phyloP scores from a whole-genome alignment of 2,329 filamentous ascomycete species.

The Penicillium glabrum region DNA sequence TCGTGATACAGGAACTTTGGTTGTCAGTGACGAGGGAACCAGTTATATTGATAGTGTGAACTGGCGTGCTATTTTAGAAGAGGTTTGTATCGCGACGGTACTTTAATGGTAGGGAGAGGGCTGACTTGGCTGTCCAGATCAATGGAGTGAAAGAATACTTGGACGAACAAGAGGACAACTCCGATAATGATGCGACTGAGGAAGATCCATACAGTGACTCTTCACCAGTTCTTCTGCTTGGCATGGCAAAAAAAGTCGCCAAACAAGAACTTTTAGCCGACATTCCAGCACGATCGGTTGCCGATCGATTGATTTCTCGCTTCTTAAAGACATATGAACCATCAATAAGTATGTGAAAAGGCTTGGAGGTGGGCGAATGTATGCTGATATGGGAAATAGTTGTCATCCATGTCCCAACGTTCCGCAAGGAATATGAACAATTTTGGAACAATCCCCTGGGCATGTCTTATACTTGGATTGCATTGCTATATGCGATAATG shows the following conservation, averaged over 20 bases:
- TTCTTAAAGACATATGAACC: slow-evolving; percentile 36
- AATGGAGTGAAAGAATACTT: slow-evolving; percentile 35
- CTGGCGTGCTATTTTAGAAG: slow-evolving; percentile 38
- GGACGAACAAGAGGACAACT: slow-evolving; percentile 19
- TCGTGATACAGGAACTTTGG: slow-evolving; percentile 29
- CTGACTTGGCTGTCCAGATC: slow-evolving; percentile 25
- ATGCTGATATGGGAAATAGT: slow-evolving; percentile 15
- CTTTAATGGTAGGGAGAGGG: not conserved
- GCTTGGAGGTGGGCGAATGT: not conserved
- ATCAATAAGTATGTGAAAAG: slow-evolving; percentile 23
- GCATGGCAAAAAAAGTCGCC: slow-evolving; percentile 21
- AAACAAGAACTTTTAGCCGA: slow-evolving; percentile 35
- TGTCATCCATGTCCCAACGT: slow-evolving; percentile 31
- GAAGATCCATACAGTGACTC: slow-evolving; percentile 17
- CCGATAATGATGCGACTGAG: slow-evolving; percentile 26
- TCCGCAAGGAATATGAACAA: slow-evolving; percentile 33
- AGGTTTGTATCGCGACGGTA: slow-evolving; percentile 24
- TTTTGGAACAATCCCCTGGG: slow-evolving; percentile 31
- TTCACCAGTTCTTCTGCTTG: slow-evolving; percentile 31
- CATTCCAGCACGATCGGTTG: slow-evolving; percentile 29
- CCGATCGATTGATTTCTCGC: slow-evolving; percentile 35
- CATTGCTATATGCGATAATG: slow-evolving; percentile 30
- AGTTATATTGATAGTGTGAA: slow-evolving; percentile 39
- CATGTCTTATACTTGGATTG: slow-evolving; percentile 32
- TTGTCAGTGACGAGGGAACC: slow-evolving; percentile 32